Base-by-base conservation (phyloP, 495 filamentous ascomycete species). In the Lasiosphaeria hispida region DNA sequence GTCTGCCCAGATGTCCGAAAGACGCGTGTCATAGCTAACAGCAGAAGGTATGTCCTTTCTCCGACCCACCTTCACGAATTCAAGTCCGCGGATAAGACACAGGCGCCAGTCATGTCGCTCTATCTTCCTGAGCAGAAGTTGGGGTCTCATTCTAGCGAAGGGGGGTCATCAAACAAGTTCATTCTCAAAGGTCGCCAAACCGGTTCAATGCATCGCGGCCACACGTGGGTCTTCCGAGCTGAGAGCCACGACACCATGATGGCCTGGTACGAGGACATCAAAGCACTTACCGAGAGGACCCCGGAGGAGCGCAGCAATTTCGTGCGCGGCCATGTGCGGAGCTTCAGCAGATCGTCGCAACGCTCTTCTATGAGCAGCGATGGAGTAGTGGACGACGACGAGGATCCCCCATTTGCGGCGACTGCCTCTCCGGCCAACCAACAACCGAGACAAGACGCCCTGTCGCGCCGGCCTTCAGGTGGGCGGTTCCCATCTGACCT, bases 1-100 rank as follows among this genome's bases (percentile, higher is more conserved):
- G 37, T 35, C 14, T 34, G 14, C 48, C 47, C 48, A 30, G 39
- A 19, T 13, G 19, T 11, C 5, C 30, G 7, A 47, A 19, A 11
- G 19, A 7, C 8, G 13, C 5, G 14, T 36, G 43, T 47, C 37
- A 45, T 13, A 47, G 60, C 78, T 80, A 67, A 80, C 65, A 49
- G 43, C 44, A n/a, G 23, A 57, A 94, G 91, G 91, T 98, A 97
- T 73, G 91, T 97, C 9, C 75, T 98, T 56, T 96, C 94, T 57
- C 90, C 94, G 17, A 97, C 94, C 37, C 94, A 98, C 70, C 80
- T 98, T 1, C 94, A 98, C 72, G 94, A 98, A 69, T 98, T 97
- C 84, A 97, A 95, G 69, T 95, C 91, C 13, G 89, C 91, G 43
- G 81, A 84, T 49, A 84, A 84, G 69, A 76, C 75, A 3, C 77